Evolutionary conservation across 345 rosid species (phyloP), one percentile per base, ranked within the genome.

Genomic region (Eutrema japonicum): DNA sequence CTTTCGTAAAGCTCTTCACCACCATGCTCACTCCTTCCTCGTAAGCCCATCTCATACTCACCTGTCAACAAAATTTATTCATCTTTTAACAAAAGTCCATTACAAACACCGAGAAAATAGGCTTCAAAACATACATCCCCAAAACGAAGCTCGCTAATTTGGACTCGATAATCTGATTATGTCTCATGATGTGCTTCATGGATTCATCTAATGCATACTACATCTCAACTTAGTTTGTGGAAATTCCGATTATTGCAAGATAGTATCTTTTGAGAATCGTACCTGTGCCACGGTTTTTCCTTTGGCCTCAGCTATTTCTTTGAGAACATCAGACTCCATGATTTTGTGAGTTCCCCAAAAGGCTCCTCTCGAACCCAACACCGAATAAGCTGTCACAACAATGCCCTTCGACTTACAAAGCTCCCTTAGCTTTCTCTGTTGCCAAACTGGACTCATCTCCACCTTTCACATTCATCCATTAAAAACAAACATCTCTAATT

Each of bases 391-490:
- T 8, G 87, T 80, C 67, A 89, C 47, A 14, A 77, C 69, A 27
- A 93, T 76, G 10, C 82, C 87, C 3, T 86, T 84, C 5, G 48
- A 78, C 50, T 81, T 74, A 71, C 91, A 91, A 77, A 89, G 80
- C 50, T 87, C 88, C 70, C 77, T 85, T 10, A 86, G 79, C 65
- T 82, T 82, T 64, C 74, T 86, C 64, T 93, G 98, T 79, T 89
- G 92, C 96, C 96, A 90, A 6, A 85, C 61, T 52, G 98, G 98
- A 85, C 86, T 89, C 60, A 90, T 50, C 80, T 94, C 97, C 79
- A 94, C 97, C 98, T 87, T 78, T 46, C 71, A 70, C 52, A 57
- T 38, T 50, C 60, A 52, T 30, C 14, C 30, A 74, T 50, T 32
- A 30, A 12, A 48, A 10, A 50, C 1, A 47, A 4, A 72, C 10